Evolutionary conservation across 331 rosid genomes (phyloP).

Genomic region (Telfairia occidentalis): DNA sequence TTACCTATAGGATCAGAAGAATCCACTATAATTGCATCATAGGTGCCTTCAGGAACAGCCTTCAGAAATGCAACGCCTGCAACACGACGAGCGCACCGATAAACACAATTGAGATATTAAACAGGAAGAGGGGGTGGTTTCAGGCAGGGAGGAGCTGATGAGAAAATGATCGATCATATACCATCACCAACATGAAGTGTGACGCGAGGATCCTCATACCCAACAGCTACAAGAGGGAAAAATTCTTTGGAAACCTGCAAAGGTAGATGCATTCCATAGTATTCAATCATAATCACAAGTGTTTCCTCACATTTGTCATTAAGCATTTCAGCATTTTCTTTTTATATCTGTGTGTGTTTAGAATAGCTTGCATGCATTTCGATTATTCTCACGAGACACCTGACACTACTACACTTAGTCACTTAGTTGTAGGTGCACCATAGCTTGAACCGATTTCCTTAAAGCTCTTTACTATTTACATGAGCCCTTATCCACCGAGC

Average conservation of each 20-base stretch:
- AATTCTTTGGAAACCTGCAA: constrained; percentile 71
- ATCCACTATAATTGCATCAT: constrained; percentile 90
- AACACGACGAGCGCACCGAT: constrained; percentile 19
- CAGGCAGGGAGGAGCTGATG: not conserved
- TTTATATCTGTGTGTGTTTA: too few species aligned
- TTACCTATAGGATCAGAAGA: constrained; percentile 97
- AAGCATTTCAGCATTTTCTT: too few species aligned
- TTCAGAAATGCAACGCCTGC: constrained; percentile 88
- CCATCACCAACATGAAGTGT: constrained; percentile 81
- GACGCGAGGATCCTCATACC: constrained; percentile 85
- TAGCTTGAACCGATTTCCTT: too few species aligned
- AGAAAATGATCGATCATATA: constrained; percentile 25
- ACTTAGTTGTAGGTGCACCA: too few species aligned
- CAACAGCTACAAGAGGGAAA: constrained; percentile 80
- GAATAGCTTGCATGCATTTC: too few species aligned
- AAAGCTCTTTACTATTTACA: too few species aligned
- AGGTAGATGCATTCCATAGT: not conserved
- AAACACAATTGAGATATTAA: not conserved
- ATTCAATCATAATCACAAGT: not conserved
- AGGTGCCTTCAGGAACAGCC: constrained; percentile 76
- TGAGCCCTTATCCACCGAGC: too few species aligned
- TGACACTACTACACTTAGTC: too few species aligned
- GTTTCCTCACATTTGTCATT: not conserved
- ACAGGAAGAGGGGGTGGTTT: not conserved
- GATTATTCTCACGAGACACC: too few species aligned